Base-by-base conservation (phyloP, 345 rosid species). In the Eucalyptus regnans region DNA sequence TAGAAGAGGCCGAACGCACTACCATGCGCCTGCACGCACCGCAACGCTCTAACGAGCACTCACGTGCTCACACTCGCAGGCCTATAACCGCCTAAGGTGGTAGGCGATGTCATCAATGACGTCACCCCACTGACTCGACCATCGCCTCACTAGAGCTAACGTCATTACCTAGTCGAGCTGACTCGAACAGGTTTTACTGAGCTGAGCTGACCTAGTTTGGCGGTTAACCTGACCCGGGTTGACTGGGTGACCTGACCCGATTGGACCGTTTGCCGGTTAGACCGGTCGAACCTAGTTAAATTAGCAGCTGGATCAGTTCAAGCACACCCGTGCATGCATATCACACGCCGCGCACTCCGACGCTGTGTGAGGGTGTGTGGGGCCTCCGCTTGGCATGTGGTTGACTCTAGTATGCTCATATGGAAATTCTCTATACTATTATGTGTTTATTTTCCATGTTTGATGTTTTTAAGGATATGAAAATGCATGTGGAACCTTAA, bases 161-260 rank as follows among this genome's bases (percentile, higher is more conserved):
- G 3, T 51, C 54, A 16, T 51, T 15, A 2, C 54, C 20, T 0
- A 0, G 0, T 1, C 0, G 0, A 0, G 54, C 4, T 16, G 0
- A 51, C 8, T 51, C 2, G 0, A 51, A 0, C 1, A 17, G 54
- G 54, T 16, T 51, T 51, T 51, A 51, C 2, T 6, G 0, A 1
- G 3, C 4, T 0, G 4, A 51, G 8, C 0, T 0, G 1, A 51
- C 54, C 8, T 0, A 51, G 8, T 16, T 51, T 51, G 54, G 1
- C 4, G 0, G 8, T 51, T 51, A 0, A 16, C 54, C 20, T 16
- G 0, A 51, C 20, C 0, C 3, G 0, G 3, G 54, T 51, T 51
- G 54, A 51, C 0, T 3, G 1, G 54, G 20, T 51, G 54, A 16
- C 54, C 1, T 50, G 3, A 50, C 20, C 20, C 8, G 0, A 51